These are phyloP conservation scores for Canariomyces notabilis DNA, from an alignment of 2,329 filamentous ascomycete genomes.

Conservation along the genomic window DNA sequence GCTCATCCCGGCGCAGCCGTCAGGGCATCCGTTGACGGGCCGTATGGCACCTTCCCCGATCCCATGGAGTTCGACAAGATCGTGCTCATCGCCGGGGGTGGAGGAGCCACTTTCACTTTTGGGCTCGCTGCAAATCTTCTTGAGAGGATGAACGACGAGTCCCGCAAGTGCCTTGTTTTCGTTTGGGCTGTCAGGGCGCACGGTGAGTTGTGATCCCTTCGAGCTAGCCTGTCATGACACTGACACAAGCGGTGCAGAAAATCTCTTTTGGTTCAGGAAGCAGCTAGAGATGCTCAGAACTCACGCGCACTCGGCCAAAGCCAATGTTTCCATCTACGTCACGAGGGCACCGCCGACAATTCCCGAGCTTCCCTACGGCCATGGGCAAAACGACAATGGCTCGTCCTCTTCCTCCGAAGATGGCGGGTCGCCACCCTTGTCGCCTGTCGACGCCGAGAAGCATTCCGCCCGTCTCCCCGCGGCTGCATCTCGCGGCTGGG, in stretches of 20 bases:
- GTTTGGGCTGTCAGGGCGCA: constrained; percentile 45
- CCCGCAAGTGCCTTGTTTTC: constrained; percentile 39
- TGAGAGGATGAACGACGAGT: constrained; percentile 35
- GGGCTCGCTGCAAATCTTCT: constrained; percentile 44
- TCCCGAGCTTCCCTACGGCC: neutral
- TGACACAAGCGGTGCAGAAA: constrained; percentile 23
- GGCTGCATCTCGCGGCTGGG: constrained; percentile 1
- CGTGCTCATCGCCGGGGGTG: constrained; percentile 56
- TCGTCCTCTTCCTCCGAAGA: constrained; percentile 23
- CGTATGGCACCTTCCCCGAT: constrained; percentile 53
- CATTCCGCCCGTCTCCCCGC: neutral
- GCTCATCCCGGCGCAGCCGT: constrained; percentile 45
- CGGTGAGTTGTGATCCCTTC: constrained; percentile 32
- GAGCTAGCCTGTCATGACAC: constrained; percentile 4
- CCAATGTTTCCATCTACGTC: constrained; percentile 37
- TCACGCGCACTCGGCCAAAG: constrained; percentile 35
- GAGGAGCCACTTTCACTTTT: constrained; percentile 55
- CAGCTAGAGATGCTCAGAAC: constrained; percentile 36
- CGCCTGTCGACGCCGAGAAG: constrained; percentile 18
- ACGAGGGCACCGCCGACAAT: constrained; percentile 27
- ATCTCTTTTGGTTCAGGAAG: constrained; percentile 28
- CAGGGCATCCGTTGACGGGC: constrained; percentile 51
- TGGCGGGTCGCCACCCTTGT: constrained; percentile 16
- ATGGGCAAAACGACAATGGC: neutral
- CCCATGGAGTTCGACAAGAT: constrained; percentile 49